Conservation (phyloP, 371 early-diverging fungal species). For the Cokeromyces recurvatus region DNA sequence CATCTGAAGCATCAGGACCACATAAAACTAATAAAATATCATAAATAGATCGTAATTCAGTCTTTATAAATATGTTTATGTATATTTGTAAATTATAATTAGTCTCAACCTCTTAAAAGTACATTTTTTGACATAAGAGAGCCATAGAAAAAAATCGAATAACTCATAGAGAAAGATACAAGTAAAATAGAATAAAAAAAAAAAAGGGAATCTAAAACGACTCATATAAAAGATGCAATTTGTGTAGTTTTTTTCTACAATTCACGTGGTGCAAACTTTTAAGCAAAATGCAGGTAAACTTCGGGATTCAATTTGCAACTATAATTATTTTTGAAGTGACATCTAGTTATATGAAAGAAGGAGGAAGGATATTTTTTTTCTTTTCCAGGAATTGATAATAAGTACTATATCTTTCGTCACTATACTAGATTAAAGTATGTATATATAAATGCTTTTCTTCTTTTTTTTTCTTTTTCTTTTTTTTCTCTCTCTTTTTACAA, state of each 20-base stretch:
- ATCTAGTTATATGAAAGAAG: no score
- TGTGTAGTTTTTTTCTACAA: no score
- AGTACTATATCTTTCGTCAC: background rate
- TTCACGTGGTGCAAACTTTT: no score
- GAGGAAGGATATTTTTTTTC: no score
- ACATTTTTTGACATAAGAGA: constrained; percentile 32
- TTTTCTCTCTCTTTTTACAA: background rate
- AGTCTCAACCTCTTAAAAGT: constrained; percentile 24
- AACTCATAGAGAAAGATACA: background rate
- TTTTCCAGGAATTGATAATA: no score
- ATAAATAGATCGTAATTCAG: background rate
- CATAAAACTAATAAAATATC: constrained; percentile 24
- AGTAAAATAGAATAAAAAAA: background rate
- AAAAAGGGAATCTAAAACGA: background rate
- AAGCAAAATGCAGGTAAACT: no score
- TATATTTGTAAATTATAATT: no score
- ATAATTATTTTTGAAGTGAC: no score
- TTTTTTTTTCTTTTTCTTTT: constrained; percentile 1
- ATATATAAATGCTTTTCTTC: background rate
- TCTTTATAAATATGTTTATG: no score
- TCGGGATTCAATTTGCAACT: no score
- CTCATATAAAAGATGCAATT: background rate
- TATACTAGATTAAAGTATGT: background rate
- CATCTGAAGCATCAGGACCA: constrained; percentile 16
- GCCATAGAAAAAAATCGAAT: constrained; percentile 38